Conservation (phyloP, 73 alveolate genomes). For the Stentor roeselii region DNA sequence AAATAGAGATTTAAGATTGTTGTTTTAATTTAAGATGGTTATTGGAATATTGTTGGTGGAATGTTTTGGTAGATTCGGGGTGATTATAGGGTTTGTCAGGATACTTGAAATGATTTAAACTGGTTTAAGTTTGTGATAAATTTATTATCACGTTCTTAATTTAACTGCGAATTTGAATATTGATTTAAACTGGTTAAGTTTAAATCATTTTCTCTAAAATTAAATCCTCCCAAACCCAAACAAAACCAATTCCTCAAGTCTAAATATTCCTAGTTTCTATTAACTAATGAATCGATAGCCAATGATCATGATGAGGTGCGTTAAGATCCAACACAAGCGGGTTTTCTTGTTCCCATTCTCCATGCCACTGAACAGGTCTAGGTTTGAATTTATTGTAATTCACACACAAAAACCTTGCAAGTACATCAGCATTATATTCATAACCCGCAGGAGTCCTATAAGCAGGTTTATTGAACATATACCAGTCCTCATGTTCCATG, state of each 20-base stretch:
- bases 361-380: background rate
- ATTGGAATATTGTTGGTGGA: no score
- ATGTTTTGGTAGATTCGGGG: no score
- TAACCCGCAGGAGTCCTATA: background rate
- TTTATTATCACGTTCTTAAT: no score
- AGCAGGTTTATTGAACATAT: constrained; percentile 12
- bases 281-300: constrained; percentile 18
- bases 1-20: background rate
- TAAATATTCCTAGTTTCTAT: no score
- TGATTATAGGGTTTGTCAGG: no score
- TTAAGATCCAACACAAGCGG: background rate
- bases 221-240: no score
- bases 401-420: background rate
- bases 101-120: no score
- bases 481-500: constrained; percentile 13
- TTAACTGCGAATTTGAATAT: no score
- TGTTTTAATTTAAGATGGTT: background rate
- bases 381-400: background rate
- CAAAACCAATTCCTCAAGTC: no score
- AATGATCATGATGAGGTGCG: constrained; percentile 10
- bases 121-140: no score
- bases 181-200: no score
- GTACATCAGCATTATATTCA: background rate
- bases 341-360: constrained; percentile 28
- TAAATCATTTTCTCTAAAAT: no score